Percentiles rank a stretch among this genome's conserved stretches.
These are phyloP conservation scores for Populus hybrid DNA, from an alignment of 441 rosid species.

Conservation along the genomic window DNA sequence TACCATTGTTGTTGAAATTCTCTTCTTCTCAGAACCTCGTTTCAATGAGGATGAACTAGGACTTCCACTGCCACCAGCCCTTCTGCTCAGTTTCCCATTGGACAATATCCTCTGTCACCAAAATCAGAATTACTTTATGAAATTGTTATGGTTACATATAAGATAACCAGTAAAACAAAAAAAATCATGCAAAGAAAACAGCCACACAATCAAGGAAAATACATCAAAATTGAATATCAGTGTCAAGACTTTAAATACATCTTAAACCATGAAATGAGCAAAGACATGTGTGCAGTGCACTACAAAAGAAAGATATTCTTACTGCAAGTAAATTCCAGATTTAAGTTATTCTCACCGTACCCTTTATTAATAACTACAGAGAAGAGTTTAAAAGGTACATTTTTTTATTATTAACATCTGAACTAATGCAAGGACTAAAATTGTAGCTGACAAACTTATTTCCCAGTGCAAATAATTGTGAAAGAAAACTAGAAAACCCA, in stretches of 20 bases:
- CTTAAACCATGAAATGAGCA: not conserved
- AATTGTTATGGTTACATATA: not conserved
- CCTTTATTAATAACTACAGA: not conserved
- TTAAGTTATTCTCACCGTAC: not conserved
- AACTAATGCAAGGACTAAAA: not conserved
- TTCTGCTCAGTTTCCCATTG: slow-evolving; percentile 50
- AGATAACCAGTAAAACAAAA: not conserved
- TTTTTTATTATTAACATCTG: not conserved
- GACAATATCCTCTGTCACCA: slow-evolving; percentile 47
- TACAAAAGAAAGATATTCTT: not conserved
- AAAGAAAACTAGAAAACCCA: not conserved
- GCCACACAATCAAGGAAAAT: not conserved
- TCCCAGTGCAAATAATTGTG: not conserved
- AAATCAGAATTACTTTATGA: slow-evolving; percentile 7
- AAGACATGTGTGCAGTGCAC: not conserved
- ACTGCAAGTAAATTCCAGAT: not conserved
- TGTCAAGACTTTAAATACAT: not conserved
- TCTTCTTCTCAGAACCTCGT: slow-evolving; percentile 61
- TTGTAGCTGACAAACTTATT: not conserved
- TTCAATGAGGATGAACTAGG: slow-evolving; percentile 48
- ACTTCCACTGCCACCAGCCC: slow-evolving; percentile 47
- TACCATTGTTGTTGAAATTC: slow-evolving; percentile 53
- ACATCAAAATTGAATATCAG: not conserved
- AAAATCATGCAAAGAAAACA: not conserved
- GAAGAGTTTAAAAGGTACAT: not conserved